Percentiles rank a stretch among this genome's conserved stretches.
phyloP scores from a whole-genome alignment of 345 rosid species.

The Erodium maritimum region DNA sequence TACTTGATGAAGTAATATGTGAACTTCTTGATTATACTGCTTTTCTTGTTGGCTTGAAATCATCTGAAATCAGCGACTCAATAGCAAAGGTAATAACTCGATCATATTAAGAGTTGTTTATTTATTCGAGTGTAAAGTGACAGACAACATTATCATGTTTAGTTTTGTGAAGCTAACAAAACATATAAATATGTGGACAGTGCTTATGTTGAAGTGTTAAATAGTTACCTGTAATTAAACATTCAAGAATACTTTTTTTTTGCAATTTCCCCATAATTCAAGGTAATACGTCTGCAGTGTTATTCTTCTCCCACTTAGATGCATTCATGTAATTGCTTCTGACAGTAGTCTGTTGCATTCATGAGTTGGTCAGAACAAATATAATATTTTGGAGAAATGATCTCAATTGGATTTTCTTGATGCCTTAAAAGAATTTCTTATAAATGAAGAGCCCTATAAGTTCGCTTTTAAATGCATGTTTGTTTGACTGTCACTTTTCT shows the following conservation, averaged over 20 bases:
- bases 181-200: not conserved
- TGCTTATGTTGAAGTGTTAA: not conserved
- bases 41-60: slow-evolving; percentile 39
- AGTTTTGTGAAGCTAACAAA: not conserved
- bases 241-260: not conserved
- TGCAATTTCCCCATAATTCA: not conserved
- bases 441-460: not conserved
- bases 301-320: not conserved
- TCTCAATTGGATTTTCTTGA: not conserved
- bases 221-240: not conserved
- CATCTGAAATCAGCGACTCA: slow-evolving; percentile 43
- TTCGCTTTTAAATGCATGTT: not conserved
- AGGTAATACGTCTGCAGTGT: not conserved
- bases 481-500: not conserved
- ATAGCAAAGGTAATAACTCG: slow-evolving; percentile 52
- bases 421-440: not conserved
- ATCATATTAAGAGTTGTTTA: not conserved
- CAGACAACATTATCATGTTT: not conserved
- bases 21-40: slow-evolving; percentile 62
- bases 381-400: not conserved
- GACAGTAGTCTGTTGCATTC: not conserved
- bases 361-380: not conserved
- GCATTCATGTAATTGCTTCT: not conserved
- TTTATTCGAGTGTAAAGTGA: not conserved
- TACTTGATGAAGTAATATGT: slow-evolving; percentile 49